phyloP scores from a whole-genome alignment of 495 filamentous ascomycete species.

The Penicillium pancosmium region DNA sequence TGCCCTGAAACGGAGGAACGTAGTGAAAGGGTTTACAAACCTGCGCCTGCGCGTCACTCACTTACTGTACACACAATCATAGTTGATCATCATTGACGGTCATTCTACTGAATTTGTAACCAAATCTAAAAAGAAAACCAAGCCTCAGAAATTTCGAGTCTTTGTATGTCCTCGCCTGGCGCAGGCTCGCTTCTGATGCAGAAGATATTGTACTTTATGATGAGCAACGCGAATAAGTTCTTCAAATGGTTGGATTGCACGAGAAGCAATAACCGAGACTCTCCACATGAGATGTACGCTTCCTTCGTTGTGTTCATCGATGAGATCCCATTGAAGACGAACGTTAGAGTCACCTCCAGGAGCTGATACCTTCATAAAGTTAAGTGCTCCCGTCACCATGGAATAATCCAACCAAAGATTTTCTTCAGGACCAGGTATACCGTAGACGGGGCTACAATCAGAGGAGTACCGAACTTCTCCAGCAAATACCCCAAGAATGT shows the following conservation, averaged over 20 bases:
- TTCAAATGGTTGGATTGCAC: conserved; percentile 7
- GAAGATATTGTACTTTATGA: conserved; percentile 8
- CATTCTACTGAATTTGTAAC: too few species aligned
- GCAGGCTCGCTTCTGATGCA: conserved; percentile 5
- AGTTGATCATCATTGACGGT: too few species aligned
- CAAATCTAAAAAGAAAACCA: too few species aligned
- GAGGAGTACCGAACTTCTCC: conserved; percentile 1
- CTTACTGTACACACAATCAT: too few species aligned
- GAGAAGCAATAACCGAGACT: conserved; percentile 5
- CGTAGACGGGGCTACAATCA: neutral
- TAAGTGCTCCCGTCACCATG: neutral
- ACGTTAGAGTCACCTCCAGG: conserved; percentile 8
- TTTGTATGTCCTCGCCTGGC: conserved; percentile 8
- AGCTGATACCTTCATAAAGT: conserved; percentile 4
- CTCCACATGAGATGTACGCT: conserved; percentile 1
- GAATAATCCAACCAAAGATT: conserved; percentile 9
- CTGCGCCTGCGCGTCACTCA: too few species aligned
- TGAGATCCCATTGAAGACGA: conserved; percentile 4
- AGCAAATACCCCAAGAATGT: conserved; percentile 5
- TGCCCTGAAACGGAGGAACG: too few species aligned
- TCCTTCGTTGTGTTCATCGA: conserved; percentile 2
- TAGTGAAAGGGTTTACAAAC: too few species aligned
- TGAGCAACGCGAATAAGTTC: conserved; percentile 8
- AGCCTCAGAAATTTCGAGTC: neutral
- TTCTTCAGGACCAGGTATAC: conserved; percentile 8